Percentiles rank a stretch among this genome's conserved stretches.
Conservation (phyloP, 768 basidiomycete genomes). For the Mycena haematopus region DNA sequence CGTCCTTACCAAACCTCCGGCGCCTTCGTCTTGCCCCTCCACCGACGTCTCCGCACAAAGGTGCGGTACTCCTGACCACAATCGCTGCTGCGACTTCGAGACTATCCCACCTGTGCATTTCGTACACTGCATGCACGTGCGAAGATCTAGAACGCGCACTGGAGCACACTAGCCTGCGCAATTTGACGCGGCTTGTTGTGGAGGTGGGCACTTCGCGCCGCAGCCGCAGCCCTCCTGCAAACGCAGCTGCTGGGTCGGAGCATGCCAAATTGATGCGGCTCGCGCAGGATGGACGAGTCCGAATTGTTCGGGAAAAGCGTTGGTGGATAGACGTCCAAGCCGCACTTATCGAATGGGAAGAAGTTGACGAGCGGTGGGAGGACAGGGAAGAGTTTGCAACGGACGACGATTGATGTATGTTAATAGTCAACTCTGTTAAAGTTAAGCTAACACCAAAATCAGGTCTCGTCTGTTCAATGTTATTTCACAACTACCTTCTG, state of each 20-base stretch:
- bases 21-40: constrained; percentile 18
- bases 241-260: constrained; percentile 7
- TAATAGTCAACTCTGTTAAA: background rate
- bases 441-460: background rate
- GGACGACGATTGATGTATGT: constrained; percentile 2
- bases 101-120: constrained; percentile 17
- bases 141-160: constrained; percentile 24
- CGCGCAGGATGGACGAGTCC: constrained; percentile 20
- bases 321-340: constrained; percentile 30
- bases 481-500: constrained; percentile 23
- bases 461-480: constrained; percentile 15
- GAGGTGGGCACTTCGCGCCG: constrained; percentile 19
- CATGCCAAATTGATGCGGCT: constrained; percentile 15
- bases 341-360: constrained; percentile 25
- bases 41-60: constrained; percentile 12
- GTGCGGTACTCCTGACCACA: constrained; percentile 19
- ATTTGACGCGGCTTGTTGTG: constrained; percentile 22
- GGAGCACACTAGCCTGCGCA: constrained; percentile 21
- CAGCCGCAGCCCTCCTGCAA: constrained; percentile 18
- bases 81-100: constrained; percentile 21
- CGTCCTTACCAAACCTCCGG: constrained; percentile 13
- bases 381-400: constrained; percentile 12
- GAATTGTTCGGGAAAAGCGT: constrained; percentile 17
- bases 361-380: constrained; percentile 24
- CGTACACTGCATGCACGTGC: constrained; percentile 13